Base-by-base conservation (phyloP, 1,139 yeast species). In the Yamadazyma blattariae region DNA sequence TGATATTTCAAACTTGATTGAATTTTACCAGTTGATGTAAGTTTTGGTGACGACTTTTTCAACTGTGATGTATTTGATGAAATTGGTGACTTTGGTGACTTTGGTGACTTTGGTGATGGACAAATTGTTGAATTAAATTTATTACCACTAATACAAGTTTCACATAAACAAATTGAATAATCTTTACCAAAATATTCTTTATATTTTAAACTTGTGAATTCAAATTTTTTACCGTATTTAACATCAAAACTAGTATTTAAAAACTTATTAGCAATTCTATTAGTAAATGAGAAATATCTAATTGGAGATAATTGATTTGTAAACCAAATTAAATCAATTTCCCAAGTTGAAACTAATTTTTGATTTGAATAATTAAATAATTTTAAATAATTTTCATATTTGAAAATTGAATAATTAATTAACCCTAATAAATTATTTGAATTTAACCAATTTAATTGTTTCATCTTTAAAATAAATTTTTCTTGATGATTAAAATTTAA, bases 271-370 rank as follows among this genome's bases (percentile, higher is more conserved):
- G n/a, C n/a, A n/a, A n/a, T n/a, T n/a, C n/a, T n/a, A n/a, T n/a
- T n/a, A n/a, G n/a, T n/a, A n/a, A n/a, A 9, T 21, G 11, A 8
- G 9, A 5, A 5, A 41, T 67, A 66, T 18, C 43, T 43, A 14
- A 30, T 34, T 28, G 57, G 52, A 4, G 52, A 45, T 21, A 66
- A 47, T 38, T 61, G 68, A 39, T 66, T 70, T 7, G 71, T 64
- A 37, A 62, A 70, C 71, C 72, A 66, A 1, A 60, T 49, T 27
- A 67, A 48, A 38, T 67, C 71, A 22, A 67, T 57, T 36, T 67
- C 72, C 35, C 65, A 47, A 1, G 71, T 62, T 0, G 73, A 71
- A 1, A 66, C 62, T 16, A 57, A 45, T 35, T 52, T 43, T 10
- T 25, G 33, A 7, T 36, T 30, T 4, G 15, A 4, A 25, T 30